Percentiles rank a stretch among this genome's conserved stretches.
phyloP scores from a whole-genome alignment of 306 rosid species.

The Medicago lupulina region DNA sequence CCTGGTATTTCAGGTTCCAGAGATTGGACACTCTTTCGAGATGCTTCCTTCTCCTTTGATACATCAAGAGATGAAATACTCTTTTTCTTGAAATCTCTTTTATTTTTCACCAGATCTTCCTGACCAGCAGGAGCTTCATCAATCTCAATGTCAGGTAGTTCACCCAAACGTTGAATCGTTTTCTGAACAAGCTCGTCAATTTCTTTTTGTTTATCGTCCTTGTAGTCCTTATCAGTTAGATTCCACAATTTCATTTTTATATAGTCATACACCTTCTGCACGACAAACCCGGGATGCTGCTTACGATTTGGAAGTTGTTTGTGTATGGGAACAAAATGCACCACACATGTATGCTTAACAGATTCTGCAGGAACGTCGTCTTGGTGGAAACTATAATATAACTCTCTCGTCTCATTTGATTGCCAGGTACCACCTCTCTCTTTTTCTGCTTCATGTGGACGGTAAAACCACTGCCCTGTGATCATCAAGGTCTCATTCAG shows the following conservation, averaged over 20 bases:
- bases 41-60: conserved; percentile 70
- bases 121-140: conserved; percentile 66
- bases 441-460: conserved; percentile 94
- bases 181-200: conserved; percentile 90
- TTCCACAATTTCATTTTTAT: conserved; percentile 85
- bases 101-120: conserved; percentile 71
- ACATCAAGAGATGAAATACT: conserved; percentile 80
- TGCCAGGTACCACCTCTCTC: conserved; percentile 92
- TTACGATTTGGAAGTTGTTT: conserved; percentile 90
- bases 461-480: conserved; percentile 97
- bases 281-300: conserved; percentile 93
- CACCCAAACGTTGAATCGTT: conserved; percentile 76
- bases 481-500: conserved; percentile 71
- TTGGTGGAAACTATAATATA: conserved; percentile 95
- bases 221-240: conserved; percentile 92
- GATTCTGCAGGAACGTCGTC: conserved; percentile 98
- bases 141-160: conserved; percentile 77
- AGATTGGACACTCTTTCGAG: conserved; percentile 59
- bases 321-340: conserved; percentile 88
- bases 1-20: conserved; percentile 77
- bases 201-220: conserved; percentile 82
- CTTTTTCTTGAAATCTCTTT: conserved; percentile 67
- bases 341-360: conserved; percentile 94
- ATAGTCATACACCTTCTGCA: conserved; percentile 89
- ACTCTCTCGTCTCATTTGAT: conserved; percentile 83